phyloP scores from a whole-genome alignment of 306 rosid species.

The Gastrolobium bilobum region DNA sequence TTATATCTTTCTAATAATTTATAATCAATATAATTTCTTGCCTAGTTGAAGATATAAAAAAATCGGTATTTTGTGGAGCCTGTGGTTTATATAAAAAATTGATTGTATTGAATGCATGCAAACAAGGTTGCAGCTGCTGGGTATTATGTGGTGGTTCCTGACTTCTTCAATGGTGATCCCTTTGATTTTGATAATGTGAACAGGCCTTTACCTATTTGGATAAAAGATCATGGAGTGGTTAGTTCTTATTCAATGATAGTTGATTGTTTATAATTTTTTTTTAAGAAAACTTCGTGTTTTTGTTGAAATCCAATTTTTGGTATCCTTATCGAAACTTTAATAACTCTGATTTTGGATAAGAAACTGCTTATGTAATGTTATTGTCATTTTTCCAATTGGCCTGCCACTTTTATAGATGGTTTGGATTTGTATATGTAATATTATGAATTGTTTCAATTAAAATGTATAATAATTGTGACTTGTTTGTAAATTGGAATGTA shows the following conservation, averaged over 20 bases:
- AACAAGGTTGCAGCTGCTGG: constrained; percentile 75
- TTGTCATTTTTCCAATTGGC: neutral
- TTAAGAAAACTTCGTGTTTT: neutral
- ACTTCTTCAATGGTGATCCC: constrained; percentile 71
- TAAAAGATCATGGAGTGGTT: constrained; percentile 65
- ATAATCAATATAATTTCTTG: neutral
- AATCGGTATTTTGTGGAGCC: no score
- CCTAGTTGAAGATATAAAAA: no score
- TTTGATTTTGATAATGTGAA: constrained; percentile 42
- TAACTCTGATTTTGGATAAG: neutral
- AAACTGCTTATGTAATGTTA: neutral
- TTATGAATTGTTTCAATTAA: neutral
- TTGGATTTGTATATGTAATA: neutral
- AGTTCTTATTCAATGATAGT: constrained; percentile 31
- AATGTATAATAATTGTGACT: neutral
- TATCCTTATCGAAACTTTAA: neutral
- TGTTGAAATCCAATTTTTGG: constrained; percentile 15
- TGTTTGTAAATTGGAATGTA: neutral
- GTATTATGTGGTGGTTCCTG: constrained; percentile 71
- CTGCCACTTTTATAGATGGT: neutral
- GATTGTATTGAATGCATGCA: neutral
- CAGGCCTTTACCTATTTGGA: constrained; percentile 66
- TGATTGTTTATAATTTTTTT: neutral
- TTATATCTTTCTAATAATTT: no score
- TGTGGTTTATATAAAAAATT: constrained; percentile 8